Evolutionary conservation across 768 basidiomycete genomes (phyloP), one percentile per base, ranked within the genome.

Genomic region (Kwoniella sp.): DNA sequence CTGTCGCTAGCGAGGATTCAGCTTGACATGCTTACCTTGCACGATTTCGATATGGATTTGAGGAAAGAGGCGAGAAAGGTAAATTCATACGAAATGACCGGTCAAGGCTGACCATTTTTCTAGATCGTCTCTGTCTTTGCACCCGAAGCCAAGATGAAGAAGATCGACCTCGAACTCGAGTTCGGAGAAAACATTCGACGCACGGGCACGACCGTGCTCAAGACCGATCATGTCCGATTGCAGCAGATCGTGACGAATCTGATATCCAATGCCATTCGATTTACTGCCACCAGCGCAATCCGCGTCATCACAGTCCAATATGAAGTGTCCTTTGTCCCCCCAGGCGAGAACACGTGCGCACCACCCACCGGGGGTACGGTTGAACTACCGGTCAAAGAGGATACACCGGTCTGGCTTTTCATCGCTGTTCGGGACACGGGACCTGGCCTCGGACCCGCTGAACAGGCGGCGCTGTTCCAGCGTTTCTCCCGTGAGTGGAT

Each of bases 251-350:
- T 72, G 26, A 76, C 70, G 68, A 78, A 78, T 50, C 61, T 78
- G 7, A 52, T 78, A 13, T 68, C 71, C 30, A 78, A 78, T 55
- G 74, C 77, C 0, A 73, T 78, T 26, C 68, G 72, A 12, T 78
- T 80, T 56, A 76, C 76, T 12, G 69, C 72, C 1, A 64, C 63
- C 10, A 69, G 68, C 26, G 60, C 58, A 4, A 58, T 51, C 22
- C 61, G 64, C 22, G 19, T 54, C n/a, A 65, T 68, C 26, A 76
- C 68, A 10, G 67, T 79, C 21, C 44, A 56, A 2, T 65, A 76
- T 40, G 74, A 79, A 27, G 61, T 76, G 1, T 64, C 67, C 1
- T 59, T 71, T 9, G 36, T 46, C 1, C 69, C 74, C 15, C 77
- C 75, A 0, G 17, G 12, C 26, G 72, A 74, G 12, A 64, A 52